Conservation (phyloP, 2,329 filamentous ascomycete genomes). For the Aspergillus eucalypticola region DNA sequence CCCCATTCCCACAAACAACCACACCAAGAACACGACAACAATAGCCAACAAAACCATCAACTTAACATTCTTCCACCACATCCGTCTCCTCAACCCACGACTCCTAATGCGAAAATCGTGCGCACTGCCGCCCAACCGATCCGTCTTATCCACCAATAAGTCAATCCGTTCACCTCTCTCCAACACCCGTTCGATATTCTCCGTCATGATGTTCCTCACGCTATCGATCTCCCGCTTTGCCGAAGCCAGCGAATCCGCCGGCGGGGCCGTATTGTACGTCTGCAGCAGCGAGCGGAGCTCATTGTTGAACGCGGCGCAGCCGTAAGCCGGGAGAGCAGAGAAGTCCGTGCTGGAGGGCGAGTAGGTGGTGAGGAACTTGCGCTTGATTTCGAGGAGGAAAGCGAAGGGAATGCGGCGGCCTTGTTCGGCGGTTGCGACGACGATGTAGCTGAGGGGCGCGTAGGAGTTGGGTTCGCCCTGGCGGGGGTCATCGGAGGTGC, state of each 20-base stretch:
- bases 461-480: slow-evolving; percentile 56
- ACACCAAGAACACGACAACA: slow-evolving; percentile 65
- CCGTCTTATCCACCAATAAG: slow-evolving; percentile 93
- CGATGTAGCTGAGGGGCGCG: slow-evolving; percentile 86
- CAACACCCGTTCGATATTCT: slow-evolving; percentile 87
- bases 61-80: slow-evolving; percentile 99
- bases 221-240: slow-evolving; percentile 90
- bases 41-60: slow-evolving; percentile 84
- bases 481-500: slow-evolving; percentile 28
- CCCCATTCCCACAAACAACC: slow-evolving; percentile 70
- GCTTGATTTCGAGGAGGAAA: slow-evolving; percentile 87
- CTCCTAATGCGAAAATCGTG: slow-evolving; percentile 88
- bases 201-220: slow-evolving; percentile 88
- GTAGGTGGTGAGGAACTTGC: slow-evolving; percentile 76
- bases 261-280: slow-evolving; percentile 76
- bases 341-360: slow-evolving; percentile 69
- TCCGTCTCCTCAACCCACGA: slow-evolving; percentile 80
- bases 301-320: slow-evolving; percentile 82
- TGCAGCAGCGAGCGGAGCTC: slow-evolving; percentile 76
- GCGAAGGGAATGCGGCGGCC: slow-evolving; percentile 90
- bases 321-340: slow-evolving; percentile 78
- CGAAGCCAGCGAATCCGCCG: slow-evolving; percentile 77
- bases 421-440: slow-evolving; percentile 77
- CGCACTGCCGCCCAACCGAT: slow-evolving; percentile 82
- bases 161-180: slow-evolving; percentile 93